Conservation (phyloP, 495 filamentous ascomycete species). For the Aspergillus mulundensis region DNA sequence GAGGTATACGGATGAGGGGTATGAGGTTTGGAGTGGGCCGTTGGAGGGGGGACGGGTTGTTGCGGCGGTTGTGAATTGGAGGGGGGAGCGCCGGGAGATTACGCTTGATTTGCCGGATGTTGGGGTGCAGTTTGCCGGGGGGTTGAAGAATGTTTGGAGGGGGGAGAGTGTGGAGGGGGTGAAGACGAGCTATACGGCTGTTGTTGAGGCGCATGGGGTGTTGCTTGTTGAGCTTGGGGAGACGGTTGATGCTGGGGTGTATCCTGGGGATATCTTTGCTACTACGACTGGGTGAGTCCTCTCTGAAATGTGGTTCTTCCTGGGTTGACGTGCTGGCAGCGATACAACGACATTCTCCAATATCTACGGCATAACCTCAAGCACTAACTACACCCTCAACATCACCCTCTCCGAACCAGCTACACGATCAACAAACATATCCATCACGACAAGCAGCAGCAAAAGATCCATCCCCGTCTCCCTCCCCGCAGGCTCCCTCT, state of each 20-base stretch:
- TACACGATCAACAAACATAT: conserved; percentile 1
- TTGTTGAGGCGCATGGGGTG: conserved; percentile 39
- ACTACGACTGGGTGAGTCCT: conserved; percentile 20
- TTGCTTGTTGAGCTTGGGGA: conserved; percentile 39
- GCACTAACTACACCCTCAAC: conserved; percentile 25
- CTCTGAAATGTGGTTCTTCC: background rate
- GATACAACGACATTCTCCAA: conserved; percentile 25
- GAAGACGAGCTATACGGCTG: conserved; percentile 33
- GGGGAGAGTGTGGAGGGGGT: conserved; percentile 24
- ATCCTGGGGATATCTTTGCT: conserved; percentile 21
- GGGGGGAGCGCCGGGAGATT: conserved; percentile 31
- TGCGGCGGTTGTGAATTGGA: conserved; percentile 45
- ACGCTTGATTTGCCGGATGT: conserved; percentile 38
- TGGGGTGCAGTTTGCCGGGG: conserved; percentile 35
- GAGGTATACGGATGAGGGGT: conserved; percentile 39
- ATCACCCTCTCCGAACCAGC: conserved; percentile 23
- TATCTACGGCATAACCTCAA: conserved; percentile 37
- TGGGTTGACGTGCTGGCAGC: no score
- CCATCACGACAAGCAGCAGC: conserved; percentile 5
- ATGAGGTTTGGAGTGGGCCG: conserved; percentile 48
- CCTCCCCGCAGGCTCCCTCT: conserved; percentile 3
- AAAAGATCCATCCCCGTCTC: background rate
- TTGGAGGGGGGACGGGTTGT: conserved; percentile 37
- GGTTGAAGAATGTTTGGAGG: conserved; percentile 43
- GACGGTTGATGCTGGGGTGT: conserved; percentile 26